Evolutionary conservation across 352 stramenopile genomes (phyloP).

Genomic region (Aphanomyces cochlioides): DNA sequence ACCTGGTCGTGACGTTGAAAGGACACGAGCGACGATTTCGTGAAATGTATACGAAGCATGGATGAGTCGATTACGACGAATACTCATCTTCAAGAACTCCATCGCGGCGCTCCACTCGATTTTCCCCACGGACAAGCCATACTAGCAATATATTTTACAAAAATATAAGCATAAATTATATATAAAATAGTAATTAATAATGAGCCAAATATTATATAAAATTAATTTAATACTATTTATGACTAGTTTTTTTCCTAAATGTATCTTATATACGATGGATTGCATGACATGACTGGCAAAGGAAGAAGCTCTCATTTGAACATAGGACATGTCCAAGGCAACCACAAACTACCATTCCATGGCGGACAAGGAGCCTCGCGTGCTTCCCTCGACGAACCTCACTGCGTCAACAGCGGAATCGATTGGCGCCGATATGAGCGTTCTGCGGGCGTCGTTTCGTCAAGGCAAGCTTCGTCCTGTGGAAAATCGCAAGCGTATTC

Average conservation of each 20-base stretch:
- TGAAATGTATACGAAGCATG: background rate
- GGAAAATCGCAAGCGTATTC: conserved; percentile 40
- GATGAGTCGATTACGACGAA: background rate
- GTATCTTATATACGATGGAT: too few species aligned
- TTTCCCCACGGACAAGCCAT: too few species aligned
- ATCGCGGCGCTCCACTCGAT: too few species aligned
- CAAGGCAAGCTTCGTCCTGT: conserved; percentile 27
- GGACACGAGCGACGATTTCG: too few species aligned
- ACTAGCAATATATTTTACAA: background rate
- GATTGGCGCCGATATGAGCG: background rate
- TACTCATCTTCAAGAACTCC: background rate
- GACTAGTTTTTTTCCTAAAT: too few species aligned
- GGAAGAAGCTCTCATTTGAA: background rate
- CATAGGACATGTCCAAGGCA: background rate
- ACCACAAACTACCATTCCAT: background rate
- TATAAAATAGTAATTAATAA: background rate
- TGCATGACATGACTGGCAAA: too few species aligned
- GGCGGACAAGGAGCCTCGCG: background rate
- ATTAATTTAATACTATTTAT: background rate
- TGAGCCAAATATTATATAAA: background rate
- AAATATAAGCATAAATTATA: conserved; percentile 3
- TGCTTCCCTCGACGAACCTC: background rate
- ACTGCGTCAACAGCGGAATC: background rate
- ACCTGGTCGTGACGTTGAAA: background rate
- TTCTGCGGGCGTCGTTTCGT: background rate